These are phyloP conservation scores for Helichrysum umbraculigerum DNA, from an alignment of 129 eudicot genomes.

Conservation along the genomic window DNA sequence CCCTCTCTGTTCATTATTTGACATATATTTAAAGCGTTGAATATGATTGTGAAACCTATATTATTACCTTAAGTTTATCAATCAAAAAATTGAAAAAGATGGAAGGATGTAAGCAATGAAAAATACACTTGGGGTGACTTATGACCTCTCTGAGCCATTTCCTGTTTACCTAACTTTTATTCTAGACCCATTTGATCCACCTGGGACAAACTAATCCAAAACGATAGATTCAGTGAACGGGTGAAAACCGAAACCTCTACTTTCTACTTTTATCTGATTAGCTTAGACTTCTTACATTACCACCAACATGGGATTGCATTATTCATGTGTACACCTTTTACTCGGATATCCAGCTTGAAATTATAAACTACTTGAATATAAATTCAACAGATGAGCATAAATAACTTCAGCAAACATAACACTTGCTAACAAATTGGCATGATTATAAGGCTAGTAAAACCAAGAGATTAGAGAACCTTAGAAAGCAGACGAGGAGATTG, in stretches of 20 bases:
- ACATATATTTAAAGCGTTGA: not conserved
- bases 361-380: not conserved
- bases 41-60: not conserved
- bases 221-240: not conserved
- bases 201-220: not conserved
- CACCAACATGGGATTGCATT: too few relatives aligned
- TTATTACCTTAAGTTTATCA: not conserved
- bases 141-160: not conserved
- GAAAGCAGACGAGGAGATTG: conserved; percentile 43
- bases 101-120: not conserved
- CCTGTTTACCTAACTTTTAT: not conserved
- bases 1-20: not conserved
- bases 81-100: not conserved
- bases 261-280: too few relatives aligned
- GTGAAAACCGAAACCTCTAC: not conserved
- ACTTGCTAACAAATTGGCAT: conserved; percentile 9
- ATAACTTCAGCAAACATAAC: not conserved
- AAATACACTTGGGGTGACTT: conserved; percentile 10
- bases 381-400: not conserved
- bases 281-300: too few relatives aligned
- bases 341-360: not conserved
- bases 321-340: too few relatives aligned
- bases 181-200: not conserved
- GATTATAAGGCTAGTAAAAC: conserved; percentile 6
- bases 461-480: conserved; percentile 37